Evolutionary conservation across 2,329 filamentous ascomycete species (phyloP), one percentile per base, ranked within the genome.

Genomic region (Pyrenochaeta sp.): DNA sequence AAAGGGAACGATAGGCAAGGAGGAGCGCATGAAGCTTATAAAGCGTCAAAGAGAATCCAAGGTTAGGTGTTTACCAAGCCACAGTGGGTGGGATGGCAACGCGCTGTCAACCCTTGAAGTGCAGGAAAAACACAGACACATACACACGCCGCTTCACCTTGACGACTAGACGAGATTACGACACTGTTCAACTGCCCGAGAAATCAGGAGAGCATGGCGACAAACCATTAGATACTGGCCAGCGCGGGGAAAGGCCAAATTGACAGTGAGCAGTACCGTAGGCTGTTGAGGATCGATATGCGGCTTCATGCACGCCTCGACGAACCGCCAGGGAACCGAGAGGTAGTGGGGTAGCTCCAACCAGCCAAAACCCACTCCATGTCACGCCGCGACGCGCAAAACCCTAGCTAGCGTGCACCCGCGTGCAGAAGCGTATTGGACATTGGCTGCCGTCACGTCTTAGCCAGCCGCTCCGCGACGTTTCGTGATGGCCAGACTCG

Each of bases 261-360:
- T 54, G 56, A 57, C 59, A 58, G 59, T 52, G 51, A 18, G 10
- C 23, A 30, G 17, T 44, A 64, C n/a, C n/a, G n/a, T n/a, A n/a
- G n/a, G 60, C 56, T 66, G 65, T 66, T 66, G 63, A 65, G 65
- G 50, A 54, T 33, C 27, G 41, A 45, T 45, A 61, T 63, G 60
- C 66, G 64, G 51, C 54, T 30, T 52, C 50, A 65, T 68, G 65
- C 68, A 68, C 36, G 51, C 40, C 44, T 43, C 44, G 49, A 21
- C 39, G 39, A 41, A 40, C 37, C 55, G 51, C 49, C 56, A 39
- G 45, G 47, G 57, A 56, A 29, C 20, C n/a, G 39, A 7, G 18
- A 23, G 60, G 46, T 61, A 63, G 67, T 63, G 65, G 68, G 68
- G 67, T 67, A 66, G 58, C 51, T 56, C 43, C 54, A 32, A 49